These are phyloP conservation scores for Emergomyces orientalis DNA, from an alignment of 2,329 filamentous ascomycete genomes.

Conservation along the genomic window DNA sequence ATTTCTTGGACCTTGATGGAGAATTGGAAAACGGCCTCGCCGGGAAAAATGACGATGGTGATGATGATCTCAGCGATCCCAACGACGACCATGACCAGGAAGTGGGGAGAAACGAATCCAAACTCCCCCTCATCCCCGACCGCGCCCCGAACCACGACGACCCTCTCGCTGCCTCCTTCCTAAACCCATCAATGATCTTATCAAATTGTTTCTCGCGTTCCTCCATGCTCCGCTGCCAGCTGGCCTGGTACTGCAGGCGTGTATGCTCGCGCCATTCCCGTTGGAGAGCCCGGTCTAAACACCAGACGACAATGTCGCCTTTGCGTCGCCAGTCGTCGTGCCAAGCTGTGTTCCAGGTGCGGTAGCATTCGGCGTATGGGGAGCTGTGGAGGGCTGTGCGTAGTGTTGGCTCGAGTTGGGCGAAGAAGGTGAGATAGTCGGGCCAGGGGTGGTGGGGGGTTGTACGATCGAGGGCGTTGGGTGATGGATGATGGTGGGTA, in stretches of 20 bases:
- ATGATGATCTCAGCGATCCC: background rate
- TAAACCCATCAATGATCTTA: slow-evolving; percentile 27
- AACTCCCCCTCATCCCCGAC: background rate
- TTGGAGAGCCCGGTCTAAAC: slow-evolving; percentile 32
- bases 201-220: slow-evolving; percentile 28
- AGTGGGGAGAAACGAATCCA: background rate
- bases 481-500: slow-evolving; percentile 1
- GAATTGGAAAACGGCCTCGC: background rate
- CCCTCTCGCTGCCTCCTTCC: slow-evolving; percentile 15
- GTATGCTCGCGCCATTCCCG: slow-evolving; percentile 26
- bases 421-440: slow-evolving; percentile 47
- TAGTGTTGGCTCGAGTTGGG: slow-evolving; percentile 46
- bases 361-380: slow-evolving; percentile 49
- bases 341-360: slow-evolving; percentile 52
- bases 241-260: slow-evolving; percentile 9
- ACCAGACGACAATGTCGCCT: slow-evolving; percentile 58
- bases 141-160: background rate
- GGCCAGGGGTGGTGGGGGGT: slow-evolving; percentile 34
- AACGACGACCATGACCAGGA: background rate
- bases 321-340: slow-evolving; percentile 53
- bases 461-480: background rate
- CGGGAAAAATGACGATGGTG: background rate
- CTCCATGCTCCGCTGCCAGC: slow-evolving; percentile 17
- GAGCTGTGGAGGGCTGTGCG: slow-evolving; percentile 34
- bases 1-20: background rate